phyloP scores from a whole-genome alignment of 495 filamentous ascomycete species.

The Hypoxylon fuscum region DNA sequence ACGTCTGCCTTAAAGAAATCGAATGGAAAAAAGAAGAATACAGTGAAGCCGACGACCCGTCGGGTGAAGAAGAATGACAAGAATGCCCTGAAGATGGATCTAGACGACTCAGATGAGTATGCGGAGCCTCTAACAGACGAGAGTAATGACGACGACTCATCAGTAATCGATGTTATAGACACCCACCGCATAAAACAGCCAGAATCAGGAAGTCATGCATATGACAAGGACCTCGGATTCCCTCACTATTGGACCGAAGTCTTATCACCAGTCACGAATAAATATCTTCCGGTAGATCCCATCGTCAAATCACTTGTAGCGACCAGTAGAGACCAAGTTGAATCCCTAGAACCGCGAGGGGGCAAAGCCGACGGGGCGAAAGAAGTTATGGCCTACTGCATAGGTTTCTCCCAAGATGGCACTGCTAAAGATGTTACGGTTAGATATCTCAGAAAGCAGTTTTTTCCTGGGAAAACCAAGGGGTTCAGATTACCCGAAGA shows the following conservation, averaged over 20 bases:
- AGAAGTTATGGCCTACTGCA: slow-evolving; percentile 90
- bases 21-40: slow-evolving; percentile 25
- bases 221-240: slow-evolving; percentile 77
- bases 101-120: slow-evolving; percentile 50
- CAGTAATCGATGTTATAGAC: slow-evolving; percentile 48
- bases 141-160: slow-evolving; percentile 53
- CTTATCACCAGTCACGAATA: slow-evolving; percentile 78
- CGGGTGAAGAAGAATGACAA: slow-evolving; percentile 40
- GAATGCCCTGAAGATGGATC: slow-evolving; percentile 59
- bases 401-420: slow-evolving; percentile 84
- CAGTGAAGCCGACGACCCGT: slow-evolving; percentile 32
- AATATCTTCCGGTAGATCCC: slow-evolving; percentile 80
- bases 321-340: slow-evolving; percentile 72
- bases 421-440: slow-evolving; percentile 96
- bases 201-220: slow-evolving; percentile 39
- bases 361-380: slow-evolving; percentile 82
- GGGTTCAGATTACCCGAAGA: slow-evolving; percentile 79
- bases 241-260: slow-evolving; percentile 96
- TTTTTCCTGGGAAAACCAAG: slow-evolving; percentile 90
- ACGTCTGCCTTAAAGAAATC: slow-evolving; percentile 31
- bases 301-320: slow-evolving; percentile 74
- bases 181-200: slow-evolving; percentile 32
- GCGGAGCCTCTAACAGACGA: slow-evolving; percentile 48
- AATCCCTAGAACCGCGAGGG: slow-evolving; percentile 83
- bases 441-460: slow-evolving; percentile 84